Evolutionary conservation across 2,329 filamentous ascomycete genomes (phyloP).

Genomic region (Graphilbum sp.): DNA sequence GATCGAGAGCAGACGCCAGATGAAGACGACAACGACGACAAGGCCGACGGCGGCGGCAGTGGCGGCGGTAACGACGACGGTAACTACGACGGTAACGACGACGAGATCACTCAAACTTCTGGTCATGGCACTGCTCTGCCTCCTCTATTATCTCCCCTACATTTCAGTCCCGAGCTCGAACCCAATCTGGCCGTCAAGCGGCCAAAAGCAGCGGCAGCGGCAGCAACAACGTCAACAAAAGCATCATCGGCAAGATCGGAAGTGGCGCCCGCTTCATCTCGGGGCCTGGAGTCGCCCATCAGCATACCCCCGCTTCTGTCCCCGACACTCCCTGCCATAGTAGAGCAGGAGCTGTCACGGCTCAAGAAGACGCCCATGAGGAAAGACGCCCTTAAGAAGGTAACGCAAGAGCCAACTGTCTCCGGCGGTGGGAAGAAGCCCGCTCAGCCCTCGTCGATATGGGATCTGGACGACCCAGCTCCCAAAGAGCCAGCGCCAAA

Average conservation of each 20-base stretch:
- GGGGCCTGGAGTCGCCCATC: constrained; percentile 19
- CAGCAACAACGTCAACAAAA: constrained; percentile 15
- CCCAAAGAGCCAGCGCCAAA: constrained; percentile 20
- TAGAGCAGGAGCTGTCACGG: constrained; percentile 30
- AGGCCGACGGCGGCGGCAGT: no score
- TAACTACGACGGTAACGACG: no score
- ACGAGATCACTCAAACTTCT: no score
- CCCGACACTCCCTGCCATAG: constrained; percentile 34
- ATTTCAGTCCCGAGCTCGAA: constrained; percentile 1
- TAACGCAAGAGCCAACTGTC: constrained; percentile 15
- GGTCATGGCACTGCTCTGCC: not conserved
- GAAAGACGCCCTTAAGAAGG: constrained; percentile 10
- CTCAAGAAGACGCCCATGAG: constrained; percentile 15
- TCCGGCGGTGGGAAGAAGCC: constrained; percentile 20
- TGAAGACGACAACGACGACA: not conserved
- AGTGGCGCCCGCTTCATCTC: constrained; percentile 17
- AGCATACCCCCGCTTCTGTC: constrained; percentile 35
- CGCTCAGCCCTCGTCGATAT: constrained; percentile 11
- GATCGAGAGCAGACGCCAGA: not conserved
- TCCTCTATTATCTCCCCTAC: constrained; percentile 1
- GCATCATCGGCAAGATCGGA: constrained; percentile 2
- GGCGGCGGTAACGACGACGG: no score
- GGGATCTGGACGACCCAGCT: constrained; percentile 7
- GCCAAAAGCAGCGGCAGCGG: constrained; percentile 10
- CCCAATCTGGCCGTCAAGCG: constrained; percentile 7